Base-by-base conservation (phyloP, 169 alveolate genomes). In the Cyclospora cayetanensis region DNA sequence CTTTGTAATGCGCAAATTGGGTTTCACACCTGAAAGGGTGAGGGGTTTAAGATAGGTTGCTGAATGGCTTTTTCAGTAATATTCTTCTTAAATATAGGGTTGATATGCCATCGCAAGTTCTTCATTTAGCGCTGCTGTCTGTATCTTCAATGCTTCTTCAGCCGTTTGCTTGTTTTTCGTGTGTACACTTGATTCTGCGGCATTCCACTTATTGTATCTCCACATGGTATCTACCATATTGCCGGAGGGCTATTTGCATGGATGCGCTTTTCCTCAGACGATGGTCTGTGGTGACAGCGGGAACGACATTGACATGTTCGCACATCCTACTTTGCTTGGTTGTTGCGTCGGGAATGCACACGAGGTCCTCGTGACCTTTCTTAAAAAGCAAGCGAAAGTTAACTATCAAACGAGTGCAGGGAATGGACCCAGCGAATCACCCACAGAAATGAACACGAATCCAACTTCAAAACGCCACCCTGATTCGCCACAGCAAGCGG, bases 201-300 rank as follows among this genome's bases (percentile, higher is more conserved):
- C n/a, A n/a, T n/a, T n/a, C n/a, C n/a, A n/a, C n/a, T n/a, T n/a
- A n/a, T n/a, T n/a, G n/a, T n/a, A n/a, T n/a, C n/a, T n/a, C n/a
- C n/a, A n/a, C n/a, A n/a, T n/a, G n/a, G n/a, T n/a, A n/a, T n/a
- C n/a, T n/a, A n/a, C n/a, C n/a, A n/a, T n/a, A n/a, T n/a, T n/a
- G n/a, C n/a, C n/a, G n/a, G n/a, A n/a, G n/a, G n/a, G n/a, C n/a
- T 65, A 2, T 29, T 18, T 2, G n/a, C 27, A 18, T 27, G n/a
- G 41, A 4, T 68, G 93, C 90, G 39, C 41, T 42, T 18, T 35
- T 68, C 7, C 74, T 65, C 39, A 83, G 82, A 85, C 91, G 43
- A 41, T 93, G 52, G 94, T 93, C 22, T 92, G 94, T 3, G 95
- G 95, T 46, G 95, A 93, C 79, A 85, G 93, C 25, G 95, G 95